Evolutionary conservation across 257 asterid species (phyloP), one percentile per base, ranked within the genome.

Genomic region (Solanum pinnatisectum): DNA sequence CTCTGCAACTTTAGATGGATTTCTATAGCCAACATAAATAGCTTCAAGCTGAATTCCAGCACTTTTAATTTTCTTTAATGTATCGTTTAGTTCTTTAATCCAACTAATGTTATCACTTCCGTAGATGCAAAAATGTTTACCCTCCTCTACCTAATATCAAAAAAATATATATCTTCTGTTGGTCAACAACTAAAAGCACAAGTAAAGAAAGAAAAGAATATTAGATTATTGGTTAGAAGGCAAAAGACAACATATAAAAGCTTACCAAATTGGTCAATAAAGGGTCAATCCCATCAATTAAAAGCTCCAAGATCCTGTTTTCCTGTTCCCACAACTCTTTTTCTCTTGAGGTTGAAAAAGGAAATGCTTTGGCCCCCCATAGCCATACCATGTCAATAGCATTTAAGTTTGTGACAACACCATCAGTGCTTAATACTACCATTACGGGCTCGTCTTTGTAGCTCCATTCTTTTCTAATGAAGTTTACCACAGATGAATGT

Each of bases 321-420:
- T 93, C 93, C 44, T 89, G 67, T 88, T 90, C 92, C 96, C 95
- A 93, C 12, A 95, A 92, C 89, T 93, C 94, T 40, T 52, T 87
- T 87, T 94, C 98, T 87, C 93, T 93, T 86, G 92, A 87, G 77
- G 32, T 44, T 35, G 98, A 93, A 90, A 94, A 96, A 49, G 98
- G 98, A 88, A 91, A 93, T 44, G 98, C 95, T 82, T 91, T 91
- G 59, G 92, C 86, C 13, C 98, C 98, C 98, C 98, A 95, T 1
- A 95, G 89, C 95, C 93, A 95, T 56, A 94, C 89, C 96, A 95
- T 92, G 87, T 96, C 96, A 89, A 92, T 83, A 13, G 98, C 96
- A 89, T 95, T 91, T 13, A 76, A 37, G 89, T 95, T 95, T 15
- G 95, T 72, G 25, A 96, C 88, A 79, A 37, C 65, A 60, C 98